Evolutionary conservation across 805 yeast species (phyloP).

Genomic region (Yueomyces sp.): DNA sequence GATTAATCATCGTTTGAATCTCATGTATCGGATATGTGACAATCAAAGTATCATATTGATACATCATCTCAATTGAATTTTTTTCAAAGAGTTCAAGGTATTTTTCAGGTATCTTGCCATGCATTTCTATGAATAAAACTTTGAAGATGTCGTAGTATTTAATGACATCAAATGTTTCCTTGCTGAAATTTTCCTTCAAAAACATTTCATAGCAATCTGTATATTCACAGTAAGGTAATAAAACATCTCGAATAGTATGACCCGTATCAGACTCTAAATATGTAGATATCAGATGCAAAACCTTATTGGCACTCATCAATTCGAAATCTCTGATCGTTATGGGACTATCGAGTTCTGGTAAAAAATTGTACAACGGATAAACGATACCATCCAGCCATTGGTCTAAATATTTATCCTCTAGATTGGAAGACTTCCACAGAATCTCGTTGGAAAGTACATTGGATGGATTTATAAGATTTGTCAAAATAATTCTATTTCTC

Average conservation of each 20-base stretch:
- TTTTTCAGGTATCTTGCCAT: not conserved
- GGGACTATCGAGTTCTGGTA: slow-evolving; percentile 2
- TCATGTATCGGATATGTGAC: slow-evolving; percentile 1
- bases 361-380: slow-evolving; percentile 19
- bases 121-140: slow-evolving; percentile 2
- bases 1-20: slow-evolving; percentile 5
- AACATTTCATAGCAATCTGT: slow-evolving; percentile 5
- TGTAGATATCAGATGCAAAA: slow-evolving; percentile 7
- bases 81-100: not conserved
- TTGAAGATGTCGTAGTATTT: slow-evolving; percentile 10
- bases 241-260: slow-evolving; percentile 4
- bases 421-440: slow-evolving; percentile 8
- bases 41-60: slow-evolving; percentile 8
- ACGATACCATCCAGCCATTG: slow-evolving; percentile 20
- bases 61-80: slow-evolving; percentile 9
- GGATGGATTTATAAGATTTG: slow-evolving; percentile 10
- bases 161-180: slow-evolving; percentile 5
- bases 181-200: slow-evolving; percentile 6
- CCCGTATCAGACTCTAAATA: not conserved
- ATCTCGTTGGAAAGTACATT: slow-evolving; percentile 10
- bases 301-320: slow-evolving; percentile 4
- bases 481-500: slow-evolving; percentile 13
- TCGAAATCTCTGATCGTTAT: slow-evolving; percentile 15
- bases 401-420: not conserved
- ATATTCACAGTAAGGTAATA: slow-evolving; percentile 14